A percentile compares a stretch with the other conserved stretches of the same genome.
phyloP scores from a whole-genome alignment of 177 flowering plant genomes.

The Vitis hybrid region DNA sequence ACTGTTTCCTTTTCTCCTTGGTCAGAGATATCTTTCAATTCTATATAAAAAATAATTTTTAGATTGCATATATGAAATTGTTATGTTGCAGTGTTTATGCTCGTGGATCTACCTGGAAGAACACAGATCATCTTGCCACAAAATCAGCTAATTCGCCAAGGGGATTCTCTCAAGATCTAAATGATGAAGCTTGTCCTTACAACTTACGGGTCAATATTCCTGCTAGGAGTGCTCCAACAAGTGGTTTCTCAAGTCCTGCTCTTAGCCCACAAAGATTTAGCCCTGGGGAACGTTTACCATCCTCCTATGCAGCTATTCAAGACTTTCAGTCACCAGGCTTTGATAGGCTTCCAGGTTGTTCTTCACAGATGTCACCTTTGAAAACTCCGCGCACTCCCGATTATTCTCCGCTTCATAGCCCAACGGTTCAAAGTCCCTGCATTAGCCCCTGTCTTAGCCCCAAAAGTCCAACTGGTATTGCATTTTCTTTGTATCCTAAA shows the following conservation, averaged over 20 bases:
- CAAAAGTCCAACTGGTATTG: constrained; percentile 25
- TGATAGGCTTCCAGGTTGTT: constrained; percentile 21
- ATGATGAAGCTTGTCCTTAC: constrained; percentile 14
- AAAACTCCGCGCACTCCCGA: constrained; percentile 33
- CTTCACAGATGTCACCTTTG: constrained; percentile 24
- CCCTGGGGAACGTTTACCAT: constrained; percentile 27
- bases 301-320: constrained; percentile 19
- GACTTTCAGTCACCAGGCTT: constrained; percentile 23
- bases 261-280: constrained; percentile 56
- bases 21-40: too few relatives aligned
- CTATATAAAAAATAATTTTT: not conserved
- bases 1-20: too few relatives aligned
- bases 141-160: constrained; percentile 1
- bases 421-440: constrained; percentile 24
- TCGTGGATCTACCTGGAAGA: constrained; percentile 17
- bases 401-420: constrained; percentile 49
- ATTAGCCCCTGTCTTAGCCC: constrained; percentile 19
- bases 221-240: constrained; percentile 39
- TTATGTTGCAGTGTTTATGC: constrained; percentile 16
- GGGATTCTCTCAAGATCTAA: constrained; percentile 14
- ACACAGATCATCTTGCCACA: constrained; percentile 1
- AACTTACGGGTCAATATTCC: constrained; percentile 21
- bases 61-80: not conserved
- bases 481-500: constrained; percentile 34
- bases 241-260: constrained; percentile 42